A percentile compares a stretch with the other conserved stretches of the same genome.
These are phyloP conservation scores for Candida rishiriensis DNA, from an alignment of 805 yeast species.

Conservation along the genomic window DNA sequence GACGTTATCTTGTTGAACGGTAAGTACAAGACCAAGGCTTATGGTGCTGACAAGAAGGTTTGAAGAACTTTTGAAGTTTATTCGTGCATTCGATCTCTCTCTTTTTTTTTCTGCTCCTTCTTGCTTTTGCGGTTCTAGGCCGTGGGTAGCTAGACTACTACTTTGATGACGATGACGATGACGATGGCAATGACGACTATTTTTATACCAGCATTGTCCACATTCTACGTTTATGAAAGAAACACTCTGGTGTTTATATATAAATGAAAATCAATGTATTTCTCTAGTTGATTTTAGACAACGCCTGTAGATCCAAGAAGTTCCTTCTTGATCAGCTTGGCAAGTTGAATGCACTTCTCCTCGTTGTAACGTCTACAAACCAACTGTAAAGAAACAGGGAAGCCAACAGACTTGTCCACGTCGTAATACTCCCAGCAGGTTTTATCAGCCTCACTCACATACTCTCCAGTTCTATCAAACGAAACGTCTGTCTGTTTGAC, in stretches of 20 bases:
- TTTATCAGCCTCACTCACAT: conserved; percentile 32
- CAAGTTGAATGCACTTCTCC: conserved; percentile 46
- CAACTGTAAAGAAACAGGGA: conserved; percentile 54
- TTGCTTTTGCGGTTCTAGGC: neutral
- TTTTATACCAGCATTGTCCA: no score
- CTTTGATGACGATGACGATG: neutral
- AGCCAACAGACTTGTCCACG: conserved; percentile 42
- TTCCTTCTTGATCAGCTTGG: conserved; percentile 19
- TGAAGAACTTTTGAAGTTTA: neutral
- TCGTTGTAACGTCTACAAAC: conserved; percentile 54
- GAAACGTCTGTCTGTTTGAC: conserved; percentile 35
- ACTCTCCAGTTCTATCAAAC: conserved; percentile 25
- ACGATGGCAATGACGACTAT: no score
- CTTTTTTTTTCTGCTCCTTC: neutral
- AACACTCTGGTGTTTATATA: no score
- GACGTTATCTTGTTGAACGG: conserved; percentile 72
- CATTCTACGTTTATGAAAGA: no score
- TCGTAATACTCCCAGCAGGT: conserved; percentile 37
- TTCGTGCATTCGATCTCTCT: no score
- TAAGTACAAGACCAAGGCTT: conserved; percentile 67
- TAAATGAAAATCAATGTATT: no score
- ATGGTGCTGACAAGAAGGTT: conserved; percentile 47
- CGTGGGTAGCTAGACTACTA: neutral
- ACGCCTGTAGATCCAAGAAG: neutral
- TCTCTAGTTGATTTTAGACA: no score